Conservation (phyloP, 1,284 basidiomycete genomes). For the Puccinia brachypodii region DNA sequence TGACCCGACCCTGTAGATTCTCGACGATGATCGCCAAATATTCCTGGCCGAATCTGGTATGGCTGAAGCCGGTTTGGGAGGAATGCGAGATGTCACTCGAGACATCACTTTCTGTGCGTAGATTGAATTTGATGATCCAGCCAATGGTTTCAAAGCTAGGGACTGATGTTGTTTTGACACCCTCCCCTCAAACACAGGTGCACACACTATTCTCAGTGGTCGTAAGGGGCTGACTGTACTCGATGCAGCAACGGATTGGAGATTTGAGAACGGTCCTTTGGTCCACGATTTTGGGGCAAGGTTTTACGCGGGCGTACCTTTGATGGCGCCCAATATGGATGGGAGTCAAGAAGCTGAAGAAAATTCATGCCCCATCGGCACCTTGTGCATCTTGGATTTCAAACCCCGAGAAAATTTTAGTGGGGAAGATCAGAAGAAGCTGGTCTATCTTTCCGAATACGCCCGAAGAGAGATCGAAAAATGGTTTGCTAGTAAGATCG, state of each 20-base stretch:
- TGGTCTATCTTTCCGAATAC: constrained; percentile 50
- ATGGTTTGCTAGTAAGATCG: constrained; percentile 49
- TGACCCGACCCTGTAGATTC: constrained; percentile 20
- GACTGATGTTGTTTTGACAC: neutral
- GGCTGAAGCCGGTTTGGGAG: neutral
- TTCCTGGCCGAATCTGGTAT: constrained; percentile 51
- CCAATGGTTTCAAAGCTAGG: neutral
- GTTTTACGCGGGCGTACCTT: constrained; percentile 49
- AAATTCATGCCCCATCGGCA: constrained; percentile 52
- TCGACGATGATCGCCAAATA: constrained; percentile 54
- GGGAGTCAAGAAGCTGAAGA: constrained; percentile 33
- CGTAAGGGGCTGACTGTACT: constrained; percentile 37
- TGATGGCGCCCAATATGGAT: constrained; percentile 46
- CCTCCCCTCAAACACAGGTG: neutral
- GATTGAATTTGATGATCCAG: neutral
- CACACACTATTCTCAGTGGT: constrained; percentile 41
- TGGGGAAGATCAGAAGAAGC: constrained; percentile 51
- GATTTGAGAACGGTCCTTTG: constrained; percentile 32
- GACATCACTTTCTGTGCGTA: constrained; percentile 30
- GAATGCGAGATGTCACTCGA: constrained; percentile 15
- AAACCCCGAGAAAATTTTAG: constrained; percentile 52
- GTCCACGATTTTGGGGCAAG: constrained; percentile 9
- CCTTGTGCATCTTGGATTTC: constrained; percentile 54
- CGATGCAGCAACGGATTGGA: constrained; percentile 37
- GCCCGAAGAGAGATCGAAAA: constrained; percentile 51